Base-by-base conservation (phyloP, 2,329 filamentous ascomycete genomes). In the Thyridium curvatum region DNA sequence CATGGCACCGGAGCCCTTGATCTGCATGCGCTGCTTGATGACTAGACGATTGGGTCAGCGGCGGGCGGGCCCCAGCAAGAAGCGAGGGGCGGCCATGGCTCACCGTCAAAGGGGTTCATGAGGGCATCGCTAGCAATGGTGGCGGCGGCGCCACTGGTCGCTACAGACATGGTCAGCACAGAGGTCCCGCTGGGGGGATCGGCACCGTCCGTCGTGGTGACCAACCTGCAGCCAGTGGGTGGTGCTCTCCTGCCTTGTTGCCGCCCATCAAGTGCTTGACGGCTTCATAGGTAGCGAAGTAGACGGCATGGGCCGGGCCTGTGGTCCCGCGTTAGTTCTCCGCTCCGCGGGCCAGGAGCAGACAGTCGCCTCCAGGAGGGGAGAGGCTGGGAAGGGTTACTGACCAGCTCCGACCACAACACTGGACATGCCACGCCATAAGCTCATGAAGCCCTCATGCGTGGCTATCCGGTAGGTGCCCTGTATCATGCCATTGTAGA, bases 81-180 rank as follows among this genome's bases (percentile, higher is more conserved):
- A 12, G n/a, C 13, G 17, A 26, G 17, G 10, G 8, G 31, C 34
- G n/a, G 15, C 33, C 15, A 30, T 30, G 37, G 37, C 78, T 54
- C 75, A 95, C 89, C 89, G 68, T 98, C 93, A 60, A 98, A 98
- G 16, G 93, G 93, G 59, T 97, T 98, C 93, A 98, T 98, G 49
- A 98, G 79, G 39, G 93, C 93, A 70, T 98, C 93, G 61, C 90
- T 96, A 29, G 91, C 87, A 60, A 97, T 96, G 8, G 93, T 97
- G 48, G 93, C 93, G 52, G 86, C 86, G 44, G 93, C 91, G 64
- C 93, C 93, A 58, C 89, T 95, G 46, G 88, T 84, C 45, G 88
- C 93, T 95, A 31, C 9, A n/a, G 18, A 28, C 21, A 12, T 29
- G 18, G 8, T 12, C 13, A 36, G 16, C 30, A n/a, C n/a, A n/a